Evolutionary conservation across 805 yeast species (phyloP).

Genomic region (Diddensiella caesifluorescens): DNA sequence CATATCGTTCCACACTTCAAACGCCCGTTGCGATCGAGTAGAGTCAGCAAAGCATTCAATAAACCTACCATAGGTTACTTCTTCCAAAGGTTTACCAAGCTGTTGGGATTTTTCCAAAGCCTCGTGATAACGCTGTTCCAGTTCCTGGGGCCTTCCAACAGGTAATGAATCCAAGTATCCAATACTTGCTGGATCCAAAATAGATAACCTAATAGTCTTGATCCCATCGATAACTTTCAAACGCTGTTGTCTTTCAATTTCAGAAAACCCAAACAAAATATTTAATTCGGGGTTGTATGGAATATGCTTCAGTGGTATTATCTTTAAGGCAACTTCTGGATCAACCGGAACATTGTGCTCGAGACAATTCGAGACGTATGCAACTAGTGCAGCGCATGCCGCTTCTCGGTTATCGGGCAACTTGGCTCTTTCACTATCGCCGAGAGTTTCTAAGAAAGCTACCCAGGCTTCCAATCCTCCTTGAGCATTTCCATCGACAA

Average conservation of each 20-base stretch:
- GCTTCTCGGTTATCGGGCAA: conserved; percentile 26
- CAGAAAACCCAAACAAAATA: conserved; percentile 11
- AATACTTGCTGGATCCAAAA: conserved; percentile 18
- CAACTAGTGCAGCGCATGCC: conserved; percentile 31
- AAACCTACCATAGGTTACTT: conserved; percentile 27
- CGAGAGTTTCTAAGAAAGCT: conserved; percentile 28
- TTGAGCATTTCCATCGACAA: conserved; percentile 23
- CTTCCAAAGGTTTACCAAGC: conserved; percentile 20
- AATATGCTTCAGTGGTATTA: conserved; percentile 26
- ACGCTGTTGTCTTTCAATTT: conserved; percentile 5
- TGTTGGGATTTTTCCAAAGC: conserved; percentile 14
- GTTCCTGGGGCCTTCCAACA: conserved; percentile 24
- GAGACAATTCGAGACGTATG: conserved; percentile 27
- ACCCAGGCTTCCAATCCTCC: conserved; percentile 32
- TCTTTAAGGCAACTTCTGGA: conserved; percentile 24
- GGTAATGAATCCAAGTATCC: conserved; percentile 22
- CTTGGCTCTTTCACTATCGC: conserved; percentile 17
- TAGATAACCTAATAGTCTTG: conserved; percentile 15
- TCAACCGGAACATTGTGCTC: conserved; percentile 13
- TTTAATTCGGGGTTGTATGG: conserved; percentile 22
- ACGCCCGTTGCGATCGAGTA: conserved; percentile 24
- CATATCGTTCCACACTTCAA: conserved; percentile 47
- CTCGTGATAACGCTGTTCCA: conserved; percentile 24
- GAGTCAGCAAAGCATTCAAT: conserved; percentile 29
- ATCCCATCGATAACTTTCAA: conserved; percentile 19